Conservation (phyloP, 129 eudicot species). For the Flaveria linearis region DNA sequence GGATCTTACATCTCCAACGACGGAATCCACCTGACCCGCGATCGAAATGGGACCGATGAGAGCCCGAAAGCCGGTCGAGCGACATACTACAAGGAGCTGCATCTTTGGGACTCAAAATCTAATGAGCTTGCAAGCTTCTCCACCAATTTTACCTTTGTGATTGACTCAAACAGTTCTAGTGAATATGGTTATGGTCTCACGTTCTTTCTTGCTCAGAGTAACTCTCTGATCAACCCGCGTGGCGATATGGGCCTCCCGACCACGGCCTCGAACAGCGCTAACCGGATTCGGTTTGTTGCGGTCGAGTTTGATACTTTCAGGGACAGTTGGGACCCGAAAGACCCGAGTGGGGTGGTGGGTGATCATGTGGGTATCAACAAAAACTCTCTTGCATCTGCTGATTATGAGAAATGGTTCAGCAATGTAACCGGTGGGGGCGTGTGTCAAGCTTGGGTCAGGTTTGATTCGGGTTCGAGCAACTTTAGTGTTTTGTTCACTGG, state of each 20-base stretch:
- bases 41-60: background rate
- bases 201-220: constrained; percentile 39
- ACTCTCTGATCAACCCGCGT: background rate
- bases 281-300: constrained; percentile 34
- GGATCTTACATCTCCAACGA: background rate
- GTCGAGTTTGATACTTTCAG: constrained; percentile 54
- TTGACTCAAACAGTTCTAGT: constrained; percentile 20
- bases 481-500: constrained; percentile 32
- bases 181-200: constrained; percentile 42
- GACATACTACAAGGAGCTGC: constrained; percentile 22
- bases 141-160: constrained; percentile 42
- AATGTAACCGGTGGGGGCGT: constrained; percentile 20
- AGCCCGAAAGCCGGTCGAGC: constrained; percentile 22
- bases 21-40: constrained; percentile 35
- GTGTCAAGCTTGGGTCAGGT: constrained; percentile 45
- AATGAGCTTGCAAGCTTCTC: constrained; percentile 38
- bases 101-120: constrained; percentile 37
- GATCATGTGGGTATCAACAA: constrained; percentile 49
- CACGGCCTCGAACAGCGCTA: background rate
- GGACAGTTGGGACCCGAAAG: constrained; percentile 38
- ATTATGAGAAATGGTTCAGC: constrained; percentile 29
- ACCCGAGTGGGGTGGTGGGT: background rate
- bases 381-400: constrained; percentile 17
- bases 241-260: constrained; percentile 43
- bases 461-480: constrained; percentile 32